Conservation (phyloP, 225 moss, liverwort and hornwort genomes). For the Pseudisothecium myosuroides region DNA sequence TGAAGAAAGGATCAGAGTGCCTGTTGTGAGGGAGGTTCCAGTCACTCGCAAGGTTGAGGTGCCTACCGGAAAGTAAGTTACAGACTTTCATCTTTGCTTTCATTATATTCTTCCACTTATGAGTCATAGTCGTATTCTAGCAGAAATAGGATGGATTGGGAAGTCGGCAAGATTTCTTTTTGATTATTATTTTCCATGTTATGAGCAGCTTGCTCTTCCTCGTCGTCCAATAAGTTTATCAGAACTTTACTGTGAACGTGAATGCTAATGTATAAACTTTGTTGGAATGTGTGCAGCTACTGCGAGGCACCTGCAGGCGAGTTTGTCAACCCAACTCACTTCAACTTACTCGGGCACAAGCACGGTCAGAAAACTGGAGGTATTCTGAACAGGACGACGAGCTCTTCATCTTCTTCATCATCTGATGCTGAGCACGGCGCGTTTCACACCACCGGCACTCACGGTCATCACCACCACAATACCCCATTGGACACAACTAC, state of each 20-base stretch:
- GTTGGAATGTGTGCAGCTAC: neutral
- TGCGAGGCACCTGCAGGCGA: conserved; percentile 30
- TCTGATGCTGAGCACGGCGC: neutral
- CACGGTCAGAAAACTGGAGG: neutral
- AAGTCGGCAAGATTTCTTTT: too few species aligned
- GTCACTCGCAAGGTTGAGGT: conserved; percentile 31
- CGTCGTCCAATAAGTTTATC: too few species aligned
- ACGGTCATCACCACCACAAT: neutral
- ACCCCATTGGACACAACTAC: neutral
- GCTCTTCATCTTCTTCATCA: conserved; percentile 5
- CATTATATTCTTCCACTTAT: neutral
- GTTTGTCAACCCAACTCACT: conserved; percentile 11
- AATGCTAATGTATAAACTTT: neutral
- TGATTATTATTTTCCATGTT: neutral
- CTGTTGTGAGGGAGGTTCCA: conserved; percentile 42
- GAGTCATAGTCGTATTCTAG: neutral
- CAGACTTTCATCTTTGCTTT: too few species aligned
- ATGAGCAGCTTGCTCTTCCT: too few species aligned
- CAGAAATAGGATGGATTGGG: neutral
- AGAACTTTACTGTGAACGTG: rapidly evolving
- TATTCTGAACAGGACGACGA: neutral
- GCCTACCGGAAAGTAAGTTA: conserved; percentile 48
- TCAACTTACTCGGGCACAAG: neutral
- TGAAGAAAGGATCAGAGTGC: conserved; percentile 21
- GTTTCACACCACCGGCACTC: neutral